Evolutionary conservation across 768 basidiomycete species (phyloP).

Genomic region (Mycena pura): DNA sequence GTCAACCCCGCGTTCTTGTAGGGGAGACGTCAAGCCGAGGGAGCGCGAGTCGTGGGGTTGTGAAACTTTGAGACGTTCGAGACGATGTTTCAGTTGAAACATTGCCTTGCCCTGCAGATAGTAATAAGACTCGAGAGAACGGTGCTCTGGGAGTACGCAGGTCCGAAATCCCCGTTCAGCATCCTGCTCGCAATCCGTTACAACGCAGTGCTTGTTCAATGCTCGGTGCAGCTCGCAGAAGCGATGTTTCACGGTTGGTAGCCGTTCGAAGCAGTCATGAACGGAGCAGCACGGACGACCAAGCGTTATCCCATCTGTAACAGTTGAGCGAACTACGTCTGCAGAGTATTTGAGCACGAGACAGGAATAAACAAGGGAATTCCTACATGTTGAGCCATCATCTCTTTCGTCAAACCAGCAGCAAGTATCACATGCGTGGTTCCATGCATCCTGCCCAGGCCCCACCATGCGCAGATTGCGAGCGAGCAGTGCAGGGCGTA

Average conservation of each 20-base stretch:
- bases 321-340: neutral
- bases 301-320: slow-evolving; percentile 3
- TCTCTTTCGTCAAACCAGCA: slow-evolving; percentile 19
- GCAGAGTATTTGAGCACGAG: neutral
- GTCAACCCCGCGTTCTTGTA: neutral
- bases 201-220: neutral
- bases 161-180: neutral
- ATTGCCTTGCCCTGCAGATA: slow-evolving; percentile 13
- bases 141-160: slow-evolving; percentile 9
- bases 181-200: neutral
- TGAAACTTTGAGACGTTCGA: slow-evolving; percentile 17
- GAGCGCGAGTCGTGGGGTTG: neutral
- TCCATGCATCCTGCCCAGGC: slow-evolving; percentile 37
- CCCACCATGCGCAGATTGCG: slow-evolving; percentile 33
- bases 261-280: neutral
- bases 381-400: slow-evolving; percentile 18
- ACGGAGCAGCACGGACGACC: neutral
- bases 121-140: slow-evolving; percentile 1
- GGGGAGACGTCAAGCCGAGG: neutral
- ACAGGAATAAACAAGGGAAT: neutral
- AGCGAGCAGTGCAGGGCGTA: slow-evolving; percentile 28
- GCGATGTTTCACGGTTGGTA: neutral
- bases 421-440: slow-evolving; percentile 38
- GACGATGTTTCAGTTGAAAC: slow-evolving; percentile 19
- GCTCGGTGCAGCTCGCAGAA: neutral